Base-by-base conservation (phyloP, 148 eudicot species). In the Fagopyrum esculentum region DNA sequence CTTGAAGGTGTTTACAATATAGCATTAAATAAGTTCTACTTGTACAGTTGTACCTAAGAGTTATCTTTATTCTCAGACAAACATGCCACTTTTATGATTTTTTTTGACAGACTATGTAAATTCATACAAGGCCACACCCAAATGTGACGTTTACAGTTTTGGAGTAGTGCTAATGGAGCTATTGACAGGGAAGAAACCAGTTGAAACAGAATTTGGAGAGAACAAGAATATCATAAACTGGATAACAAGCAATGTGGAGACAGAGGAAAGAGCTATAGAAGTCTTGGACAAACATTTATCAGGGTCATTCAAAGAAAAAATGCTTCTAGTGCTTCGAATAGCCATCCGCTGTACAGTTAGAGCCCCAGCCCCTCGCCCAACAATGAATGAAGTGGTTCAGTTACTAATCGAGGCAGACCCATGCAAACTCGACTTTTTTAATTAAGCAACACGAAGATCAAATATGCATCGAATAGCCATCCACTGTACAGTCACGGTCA, bases 151-250 rank as follows among this genome's bases (percentile, higher is more conserved):
- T 40, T 94, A 94, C 86, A 94, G 98, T 76, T 92, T 85, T 4
- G 98, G 98, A n/a, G 97, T 94, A 35, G 98, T 94, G 22, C 75
- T 91, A 66, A 88, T 90, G 97, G 98, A 94, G 77, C 86, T 94
- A 45, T 83, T 94, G 75, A 94, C 98, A 16, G 98, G 97, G 73
- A 89, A 89, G 81, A 94, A 87, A 81, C 96, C 93, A 2, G 90
- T 91, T 75, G 97, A 94, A 83, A 71, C 90, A 68, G 98, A 91
- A 82, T 94, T 85, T 68, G 97, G 98, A 74, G 98, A 94, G 79
- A 90, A 85, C 85, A 91, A 90, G 90, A 90, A 92, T 73, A 94
- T 94, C 47, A 86, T 94, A 77, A 85, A 90, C 71, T 94, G 98
- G 98, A 83, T 94, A 77, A 80, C 87, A 9, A 83, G 87, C 69